Evolutionary conservation across 2,329 filamentous ascomycete genomes (phyloP).

Genomic region (Hymenoscyphus occultus): DNA sequence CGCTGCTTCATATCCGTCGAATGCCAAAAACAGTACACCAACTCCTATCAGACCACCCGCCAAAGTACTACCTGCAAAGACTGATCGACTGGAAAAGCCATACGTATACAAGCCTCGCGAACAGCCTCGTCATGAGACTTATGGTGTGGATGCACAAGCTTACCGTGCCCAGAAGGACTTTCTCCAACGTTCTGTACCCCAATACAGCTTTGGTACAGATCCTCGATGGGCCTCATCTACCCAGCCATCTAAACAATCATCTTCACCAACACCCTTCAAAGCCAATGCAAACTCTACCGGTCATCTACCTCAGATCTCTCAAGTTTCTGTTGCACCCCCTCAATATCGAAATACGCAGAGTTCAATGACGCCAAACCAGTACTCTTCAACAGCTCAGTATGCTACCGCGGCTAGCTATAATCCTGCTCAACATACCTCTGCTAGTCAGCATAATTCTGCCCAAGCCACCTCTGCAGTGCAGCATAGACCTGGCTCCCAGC

Average conservation of each 20-base stretch:
- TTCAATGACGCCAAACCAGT: neutral
- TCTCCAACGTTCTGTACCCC: conserved; percentile 31
- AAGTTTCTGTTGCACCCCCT: conserved; percentile 9
- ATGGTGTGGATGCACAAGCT: conserved; percentile 35
- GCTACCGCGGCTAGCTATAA: neutral
- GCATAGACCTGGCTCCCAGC: neutral
- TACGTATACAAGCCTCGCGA: conserved; percentile 51
- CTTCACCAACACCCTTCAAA: neutral
- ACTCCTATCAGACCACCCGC: conserved; percentile 36
- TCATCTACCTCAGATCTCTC: conserved; percentile 1
- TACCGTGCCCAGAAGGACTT: conserved; percentile 36
- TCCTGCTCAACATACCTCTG: neutral
- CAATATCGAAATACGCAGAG: conserved; percentile 13
- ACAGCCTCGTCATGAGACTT: conserved; percentile 21
- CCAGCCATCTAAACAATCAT: conserved; percentile 1
- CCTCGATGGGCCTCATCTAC: conserved; percentile 25
- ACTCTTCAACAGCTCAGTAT: neutral
- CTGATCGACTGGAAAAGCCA: conserved; percentile 44
- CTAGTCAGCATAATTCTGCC: neutral
- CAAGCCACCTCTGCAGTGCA: neutral
- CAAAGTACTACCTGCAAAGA: conserved; percentile 32
- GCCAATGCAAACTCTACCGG: neutral
- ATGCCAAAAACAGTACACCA: conserved; percentile 23
- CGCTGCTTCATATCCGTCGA: conserved; percentile 34
- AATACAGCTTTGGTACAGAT: conserved; percentile 34